Evolutionary conservation across 441 rosid genomes (phyloP).

Genomic region (Populus hybrid): DNA sequence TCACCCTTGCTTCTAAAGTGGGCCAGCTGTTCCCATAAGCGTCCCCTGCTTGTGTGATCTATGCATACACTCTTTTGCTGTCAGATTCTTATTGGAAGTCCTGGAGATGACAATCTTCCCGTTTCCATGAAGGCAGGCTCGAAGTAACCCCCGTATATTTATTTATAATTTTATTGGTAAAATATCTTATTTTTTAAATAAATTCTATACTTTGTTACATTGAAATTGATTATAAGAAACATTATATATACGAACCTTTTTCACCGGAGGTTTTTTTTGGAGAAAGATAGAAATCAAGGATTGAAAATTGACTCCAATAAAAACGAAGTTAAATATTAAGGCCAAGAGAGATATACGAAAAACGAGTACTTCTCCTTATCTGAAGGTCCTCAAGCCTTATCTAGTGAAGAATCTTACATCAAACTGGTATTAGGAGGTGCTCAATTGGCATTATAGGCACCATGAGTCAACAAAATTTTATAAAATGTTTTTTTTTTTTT

Average conservation of each 20-base stretch:
- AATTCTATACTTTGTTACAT: neutral
- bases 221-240: neutral
- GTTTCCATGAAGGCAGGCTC: neutral
- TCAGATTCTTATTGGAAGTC: neutral
- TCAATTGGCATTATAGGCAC: neutral
- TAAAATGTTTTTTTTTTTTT: too few species aligned
- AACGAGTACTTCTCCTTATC: neutral
- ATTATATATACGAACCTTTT: neutral
- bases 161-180: neutral
- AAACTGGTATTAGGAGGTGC: neutral
- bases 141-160: neutral
- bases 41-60: too few species aligned
- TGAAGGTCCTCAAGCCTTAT: neutral
- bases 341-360: too few species aligned
- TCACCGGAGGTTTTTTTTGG: neutral
- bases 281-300: neutral
- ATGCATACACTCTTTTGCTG: neutral
- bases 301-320: neutral
- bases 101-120: neutral
- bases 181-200: too few species aligned
- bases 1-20: too few species aligned
- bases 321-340: too few species aligned
- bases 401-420: neutral
- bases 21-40: too few species aligned
- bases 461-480: neutral